Base-by-base conservation (phyloP, 805 yeast species). In the Barnettozyma sucrosica region DNA sequence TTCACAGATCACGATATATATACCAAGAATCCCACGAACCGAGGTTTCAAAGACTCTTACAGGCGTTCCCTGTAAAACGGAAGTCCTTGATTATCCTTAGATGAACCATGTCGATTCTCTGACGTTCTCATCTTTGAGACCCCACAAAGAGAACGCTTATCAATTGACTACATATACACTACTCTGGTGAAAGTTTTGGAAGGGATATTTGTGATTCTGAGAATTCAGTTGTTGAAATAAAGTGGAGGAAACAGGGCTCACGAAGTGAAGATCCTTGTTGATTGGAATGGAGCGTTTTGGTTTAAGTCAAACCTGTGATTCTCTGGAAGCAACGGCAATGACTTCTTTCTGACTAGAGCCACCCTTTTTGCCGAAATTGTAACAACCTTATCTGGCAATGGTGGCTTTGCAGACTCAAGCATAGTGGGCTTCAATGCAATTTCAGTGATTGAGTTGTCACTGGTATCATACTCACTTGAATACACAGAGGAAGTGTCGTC, bases 401-500 rank as follows among this genome's bases (percentile, higher is more conserved):
- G 45, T 42, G 45, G 45, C 32, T 33, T 42, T 14, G 36, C 32
- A 19, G 38, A 32, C 26, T 32, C 32, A 23, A 33, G 30, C 14
- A 39, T 24, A 3, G 42, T 11, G 5, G 42, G 33, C 23, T 39
- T 24, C 32, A 39, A n/a, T 3, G 30, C 19, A 11, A 39, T 39
- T 16, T 8, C 32, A 20, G 41, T 37, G 21, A 39, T 25, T n/a
- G 42, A 39, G 32, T 19, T 26, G 14, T 39, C 42, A 23, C 41
- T 23, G 26, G 32, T 8, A 28, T 28, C 32, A 14, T 32, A 32
- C 23, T 39, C 42, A 19, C 42, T 39, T 7, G 42, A 39, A 14
- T 39, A 39, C n/a, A 39, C 42, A n/a, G 42, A 39, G 7, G 45
- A 42, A n/a, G 32, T 7, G 32, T 42, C 30, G 32, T 42, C 30